These are phyloP conservation scores for Epicoccum sorghinum DNA, from an alignment of 2,329 filamentous ascomycete species.

Conservation along the genomic window DNA sequence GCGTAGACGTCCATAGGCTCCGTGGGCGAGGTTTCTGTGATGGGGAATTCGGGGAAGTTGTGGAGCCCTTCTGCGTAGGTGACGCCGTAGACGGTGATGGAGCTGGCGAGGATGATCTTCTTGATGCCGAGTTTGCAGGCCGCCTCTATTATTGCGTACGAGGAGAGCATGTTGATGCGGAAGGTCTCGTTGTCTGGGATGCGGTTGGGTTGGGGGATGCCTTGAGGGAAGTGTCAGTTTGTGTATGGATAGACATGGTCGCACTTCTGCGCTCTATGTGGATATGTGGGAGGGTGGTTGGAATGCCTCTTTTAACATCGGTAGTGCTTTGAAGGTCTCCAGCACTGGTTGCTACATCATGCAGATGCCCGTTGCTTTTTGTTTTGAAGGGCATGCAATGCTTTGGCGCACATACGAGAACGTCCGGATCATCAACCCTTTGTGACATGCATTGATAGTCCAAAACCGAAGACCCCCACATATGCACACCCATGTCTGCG, in stretches of 20 bases:
- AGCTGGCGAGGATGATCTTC: slow-evolving; percentile 65
- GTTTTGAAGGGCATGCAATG: no score
- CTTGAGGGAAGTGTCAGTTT: slow-evolving; percentile 9
- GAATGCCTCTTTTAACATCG: neutral
- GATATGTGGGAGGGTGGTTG: neutral
- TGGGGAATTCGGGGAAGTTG: slow-evolving; percentile 62
- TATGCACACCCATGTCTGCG: neutral
- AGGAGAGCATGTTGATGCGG: slow-evolving; percentile 43
- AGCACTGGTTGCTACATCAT: no score
- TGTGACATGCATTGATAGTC: no score
- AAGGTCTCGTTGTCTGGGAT: slow-evolving; percentile 66
- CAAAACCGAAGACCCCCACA: neutral
- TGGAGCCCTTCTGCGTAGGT: slow-evolving; percentile 62
- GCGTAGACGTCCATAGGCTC: slow-evolving; percentile 67
- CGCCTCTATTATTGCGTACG: slow-evolving; percentile 66
- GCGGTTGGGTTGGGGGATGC: slow-evolving; percentile 61
- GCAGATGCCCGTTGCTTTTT: no score
- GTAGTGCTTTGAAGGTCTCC: no score
- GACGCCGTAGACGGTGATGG: slow-evolving; percentile 65
- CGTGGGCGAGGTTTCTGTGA: slow-evolving; percentile 63
- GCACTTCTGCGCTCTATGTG: no score
- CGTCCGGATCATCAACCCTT: no score
- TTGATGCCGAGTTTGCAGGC: slow-evolving; percentile 65
- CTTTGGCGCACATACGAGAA: no score
- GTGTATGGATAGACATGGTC: no score